Conservation (phyloP, 352 stramenopile genomes). For the Phytophthora pseudosyringae region DNA sequence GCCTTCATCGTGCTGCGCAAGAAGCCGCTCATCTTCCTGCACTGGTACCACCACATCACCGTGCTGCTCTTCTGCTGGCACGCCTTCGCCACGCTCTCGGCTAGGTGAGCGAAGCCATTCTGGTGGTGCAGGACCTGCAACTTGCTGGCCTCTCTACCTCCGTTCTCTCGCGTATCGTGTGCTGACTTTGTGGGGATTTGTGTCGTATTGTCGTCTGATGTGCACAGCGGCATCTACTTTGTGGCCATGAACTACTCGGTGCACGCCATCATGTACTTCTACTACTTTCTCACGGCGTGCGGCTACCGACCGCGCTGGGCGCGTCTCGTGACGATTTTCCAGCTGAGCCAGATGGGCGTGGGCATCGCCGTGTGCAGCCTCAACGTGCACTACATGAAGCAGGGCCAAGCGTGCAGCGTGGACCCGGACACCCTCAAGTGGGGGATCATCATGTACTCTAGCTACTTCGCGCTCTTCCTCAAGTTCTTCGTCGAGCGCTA, state of each 20-base stretch:
- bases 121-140: slow-evolving; percentile 18
- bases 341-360: slow-evolving; percentile 91
- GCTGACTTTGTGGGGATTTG: slow-evolving; percentile 19
- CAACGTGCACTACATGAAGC: slow-evolving; percentile 84
- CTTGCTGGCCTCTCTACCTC: slow-evolving; percentile 1
- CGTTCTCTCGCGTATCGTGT: background rate
- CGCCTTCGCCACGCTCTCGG: slow-evolving; percentile 92
- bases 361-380: slow-evolving; percentile 73
- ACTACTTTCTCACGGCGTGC: slow-evolving; percentile 93
- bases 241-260: slow-evolving; percentile 98
- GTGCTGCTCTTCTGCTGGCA: slow-evolving; percentile 98
- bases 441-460: slow-evolving; percentile 94
- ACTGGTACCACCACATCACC: slow-evolving; percentile 99
- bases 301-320: slow-evolving; percentile 80
- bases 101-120: slow-evolving; percentile 56
- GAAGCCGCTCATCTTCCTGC: slow-evolving; percentile 97
- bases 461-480: slow-evolving; percentile 94
- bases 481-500: slow-evolving; percentile 94
- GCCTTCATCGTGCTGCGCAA: slow-evolving; percentile 98
- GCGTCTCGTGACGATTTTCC: slow-evolving; percentile 88
- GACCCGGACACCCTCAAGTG: slow-evolving; percentile 89
- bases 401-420: slow-evolving; percentile 70
- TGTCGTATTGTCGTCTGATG: slow-evolving; percentile 8
- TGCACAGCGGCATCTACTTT: slow-evolving; percentile 94
- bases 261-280: slow-evolving; percentile 98